These are phyloP conservation scores for Ceratobasidium sp. DNA, from an alignment of 1,284 basidiomycete species.

Conservation along the genomic window DNA sequence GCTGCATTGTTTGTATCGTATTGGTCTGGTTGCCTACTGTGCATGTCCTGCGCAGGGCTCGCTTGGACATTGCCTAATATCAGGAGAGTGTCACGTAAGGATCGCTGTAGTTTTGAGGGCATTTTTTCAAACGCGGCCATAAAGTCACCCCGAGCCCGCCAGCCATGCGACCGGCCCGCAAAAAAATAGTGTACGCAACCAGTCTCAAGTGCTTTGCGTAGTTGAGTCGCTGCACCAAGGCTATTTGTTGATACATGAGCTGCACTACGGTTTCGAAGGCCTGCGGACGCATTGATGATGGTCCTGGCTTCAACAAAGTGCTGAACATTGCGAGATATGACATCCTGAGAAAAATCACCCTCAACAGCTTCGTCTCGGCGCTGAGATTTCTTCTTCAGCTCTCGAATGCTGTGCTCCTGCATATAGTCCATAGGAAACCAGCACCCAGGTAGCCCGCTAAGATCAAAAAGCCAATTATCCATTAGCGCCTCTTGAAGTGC, in stretches of 20 bases:
- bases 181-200: neutral
- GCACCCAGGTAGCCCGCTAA: constrained; percentile 2
- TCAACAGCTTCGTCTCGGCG: constrained; percentile 6
- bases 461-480: constrained; percentile 21
- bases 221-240: neutral
- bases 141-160: neutral
- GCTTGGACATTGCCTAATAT: too few species aligned
- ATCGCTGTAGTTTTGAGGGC: neutral
- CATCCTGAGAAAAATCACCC: neutral
- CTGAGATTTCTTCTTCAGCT: constrained; percentile 15
- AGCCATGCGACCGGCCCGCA: neutral
- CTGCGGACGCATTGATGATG: neutral
- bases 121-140: neutral
- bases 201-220: neutral
- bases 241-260: neutral
- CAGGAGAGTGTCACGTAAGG: neutral
- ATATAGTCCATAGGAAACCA: constrained; percentile 23
- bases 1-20: too few species aligned
- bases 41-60: too few species aligned
- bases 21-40: too few species aligned
- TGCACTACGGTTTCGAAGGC: neutral
- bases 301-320: neutral
- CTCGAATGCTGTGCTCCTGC: constrained; percentile 20
- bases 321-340: constrained; percentile 6
- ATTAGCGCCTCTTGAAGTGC: neutral